A percentile compares a stretch with the other conserved stretches of the same genome.
Evolutionary conservation across 331 rosid species (phyloP).

Genomic region (Saraca asoca): DNA sequence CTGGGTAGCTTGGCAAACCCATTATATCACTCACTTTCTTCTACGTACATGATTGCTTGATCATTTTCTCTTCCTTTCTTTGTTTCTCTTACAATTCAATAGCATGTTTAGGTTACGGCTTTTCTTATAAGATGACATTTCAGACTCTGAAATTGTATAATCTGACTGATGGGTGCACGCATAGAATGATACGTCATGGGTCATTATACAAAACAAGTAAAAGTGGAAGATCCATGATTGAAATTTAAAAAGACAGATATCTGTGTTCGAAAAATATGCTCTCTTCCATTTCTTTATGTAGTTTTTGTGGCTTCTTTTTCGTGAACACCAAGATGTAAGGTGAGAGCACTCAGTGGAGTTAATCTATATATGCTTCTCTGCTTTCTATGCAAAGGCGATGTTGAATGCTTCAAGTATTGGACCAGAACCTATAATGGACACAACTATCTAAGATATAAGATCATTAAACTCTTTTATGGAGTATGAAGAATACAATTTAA

Average conservation of each 20-base stretch:
- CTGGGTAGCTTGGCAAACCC: constrained; percentile 12
- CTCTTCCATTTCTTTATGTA: constrained; percentile 35
- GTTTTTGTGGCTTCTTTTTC: constrained; percentile 32
- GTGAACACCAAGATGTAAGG: constrained; percentile 48
- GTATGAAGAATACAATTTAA: constrained; percentile 1
- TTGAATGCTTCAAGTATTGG: constrained; percentile 27
- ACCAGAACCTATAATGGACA: constrained; percentile 24
- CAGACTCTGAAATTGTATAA: constrained; percentile 31
- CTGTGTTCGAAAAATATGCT: constrained; percentile 53
- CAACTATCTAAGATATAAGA: constrained; percentile 31
- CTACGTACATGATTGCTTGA: constrained; percentile 43
- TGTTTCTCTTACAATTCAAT: constrained; percentile 28
- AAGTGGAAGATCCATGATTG: constrained; percentile 62
- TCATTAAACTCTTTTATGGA: constrained; percentile 1
- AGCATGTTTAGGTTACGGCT: constrained; percentile 32
- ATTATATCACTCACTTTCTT: constrained; percentile 34
- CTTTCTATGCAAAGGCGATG: constrained; percentile 57
- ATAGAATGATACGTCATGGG: constrained; percentile 43
- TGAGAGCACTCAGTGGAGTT: constrained; percentile 28
- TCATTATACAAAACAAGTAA: constrained; percentile 49
- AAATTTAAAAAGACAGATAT: constrained; percentile 65
- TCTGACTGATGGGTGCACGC: constrained; percentile 31
- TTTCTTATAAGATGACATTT: constrained; percentile 32
- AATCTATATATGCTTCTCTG: constrained; percentile 46
- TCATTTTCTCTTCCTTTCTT: constrained; percentile 39